Evolutionary conservation across 768 basidiomycete genomes (phyloP).

Genomic region (Lactarius tabidus): DNA sequence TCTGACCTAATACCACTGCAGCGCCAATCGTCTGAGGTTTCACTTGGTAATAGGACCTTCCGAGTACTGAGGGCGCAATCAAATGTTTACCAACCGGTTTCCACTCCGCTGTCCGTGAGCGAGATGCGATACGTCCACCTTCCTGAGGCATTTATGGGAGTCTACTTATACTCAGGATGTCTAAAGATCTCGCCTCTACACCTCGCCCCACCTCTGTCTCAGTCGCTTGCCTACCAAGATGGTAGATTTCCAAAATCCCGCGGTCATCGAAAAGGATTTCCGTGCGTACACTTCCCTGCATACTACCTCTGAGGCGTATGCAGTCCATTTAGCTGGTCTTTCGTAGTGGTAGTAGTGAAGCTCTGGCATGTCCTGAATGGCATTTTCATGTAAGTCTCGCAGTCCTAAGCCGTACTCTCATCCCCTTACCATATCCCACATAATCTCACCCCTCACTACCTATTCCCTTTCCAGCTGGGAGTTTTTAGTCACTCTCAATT

Average conservation of each 20-base stretch:
- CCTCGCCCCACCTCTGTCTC: not conserved
- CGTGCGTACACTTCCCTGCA: not conserved
- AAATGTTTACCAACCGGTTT: not conserved
- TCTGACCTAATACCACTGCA: not conserved
- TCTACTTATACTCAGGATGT: not conserved
- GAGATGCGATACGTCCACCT: not conserved
- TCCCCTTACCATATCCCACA: too few relatives aligned
- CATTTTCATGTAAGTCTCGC: conserved; percentile 9
- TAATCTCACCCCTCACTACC: too few relatives aligned
- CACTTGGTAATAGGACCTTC: not conserved
- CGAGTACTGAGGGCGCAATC: not conserved
- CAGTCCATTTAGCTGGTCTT: too few relatives aligned
- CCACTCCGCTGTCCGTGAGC: not conserved
- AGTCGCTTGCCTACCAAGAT: not conserved
- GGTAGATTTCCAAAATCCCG: conserved; percentile 1
- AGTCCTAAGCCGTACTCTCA: too few relatives aligned
- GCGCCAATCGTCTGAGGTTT: not conserved
- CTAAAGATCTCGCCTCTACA: too few relatives aligned
- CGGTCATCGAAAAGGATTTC: not conserved
- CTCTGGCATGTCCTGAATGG: conserved; percentile 10
- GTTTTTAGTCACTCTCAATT: not conserved
- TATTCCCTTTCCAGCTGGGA: not conserved
- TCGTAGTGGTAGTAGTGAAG: not conserved
- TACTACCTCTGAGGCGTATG: not conserved
- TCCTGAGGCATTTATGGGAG: not conserved